phyloP scores from a whole-genome alignment of 495 filamentous ascomycete genomes.

The Rhypophila decipiens region DNA sequence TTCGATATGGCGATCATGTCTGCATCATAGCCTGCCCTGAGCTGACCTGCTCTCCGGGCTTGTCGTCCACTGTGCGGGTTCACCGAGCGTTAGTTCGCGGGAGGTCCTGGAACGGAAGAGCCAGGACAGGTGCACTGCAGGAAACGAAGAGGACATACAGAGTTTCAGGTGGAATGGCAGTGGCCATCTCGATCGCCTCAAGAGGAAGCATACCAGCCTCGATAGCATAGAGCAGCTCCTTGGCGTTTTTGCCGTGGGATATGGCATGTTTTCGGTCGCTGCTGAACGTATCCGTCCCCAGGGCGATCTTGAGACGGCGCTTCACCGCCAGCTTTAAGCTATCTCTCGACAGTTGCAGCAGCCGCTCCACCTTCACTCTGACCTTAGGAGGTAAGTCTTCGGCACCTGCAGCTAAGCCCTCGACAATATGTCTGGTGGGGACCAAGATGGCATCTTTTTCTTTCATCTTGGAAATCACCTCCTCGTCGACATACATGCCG shows the following conservation, averaged over 20 bases:
- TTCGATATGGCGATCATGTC: slow-evolving; percentile 40
- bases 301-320: slow-evolving; percentile 31
- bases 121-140: too few species aligned
- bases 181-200: slow-evolving; percentile 48
- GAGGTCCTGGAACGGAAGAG: too few species aligned
- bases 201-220: slow-evolving; percentile 44
- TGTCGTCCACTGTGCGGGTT: slow-evolving; percentile 28
- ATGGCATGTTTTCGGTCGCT: background rate
- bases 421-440: slow-evolving; percentile 37
- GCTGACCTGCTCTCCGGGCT: slow-evolving; percentile 42
- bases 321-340: slow-evolving; percentile 32
- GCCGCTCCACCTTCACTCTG: slow-evolving; percentile 37
- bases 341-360: slow-evolving; percentile 4
- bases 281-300: slow-evolving; percentile 37
- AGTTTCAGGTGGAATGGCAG: slow-evolving; percentile 41
- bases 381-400: slow-evolving; percentile 24
- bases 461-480: slow-evolving; percentile 40
- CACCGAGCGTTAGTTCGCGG: too few species aligned
- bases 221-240: slow-evolving; percentile 44
- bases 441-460: slow-evolving; percentile 39
- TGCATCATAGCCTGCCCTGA: slow-evolving; percentile 43
- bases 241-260: slow-evolving; percentile 35
- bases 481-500: slow-evolving; percentile 37
- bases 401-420: slow-evolving; percentile 21
- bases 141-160: slow-evolving; percentile 11